Evolutionary conservation across 164 flowering plant species (phyloP), one percentile per base, ranked within the genome.

Genomic region (Hamamelis virginiana): DNA sequence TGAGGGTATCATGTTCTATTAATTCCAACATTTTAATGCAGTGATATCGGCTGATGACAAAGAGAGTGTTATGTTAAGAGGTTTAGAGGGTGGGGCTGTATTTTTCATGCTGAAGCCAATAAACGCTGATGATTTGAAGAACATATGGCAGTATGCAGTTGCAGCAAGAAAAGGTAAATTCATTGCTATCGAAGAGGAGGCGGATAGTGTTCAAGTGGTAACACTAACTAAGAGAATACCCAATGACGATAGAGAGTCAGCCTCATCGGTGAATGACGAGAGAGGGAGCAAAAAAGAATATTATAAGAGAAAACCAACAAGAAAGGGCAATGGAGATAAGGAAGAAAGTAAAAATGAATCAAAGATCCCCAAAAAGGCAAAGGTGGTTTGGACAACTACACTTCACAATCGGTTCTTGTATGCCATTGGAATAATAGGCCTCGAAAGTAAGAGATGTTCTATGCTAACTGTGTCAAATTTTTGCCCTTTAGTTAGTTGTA

Each of bases 1-100:
- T 8, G 25, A 28, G 9, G 14, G n/a, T n/a, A n/a, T n/a, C n/a
- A n/a, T 22, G 8, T 58, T 27, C 9, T 58, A 12, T 58, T 25
- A 21, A 22, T 12, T 13, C 44, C 6, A 51, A 15, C 27, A 13
- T 33, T 33, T 52, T 52, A 46, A 38, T 62, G 73, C 76, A 86
- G 90, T 86, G 69, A 83, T 86, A 83, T 86, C 90, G 1, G 82
- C 77, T 10, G 85, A 86, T 68, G 78, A 78, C 21, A 38, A 59
- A 18, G 75, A 80, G 50, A 63, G 57, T 58, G 56, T 62, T 13
- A 75, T 77, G 38, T 0, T 71, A 18, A 43, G 76, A 60, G 81
- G 83, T 19, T 13, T 84, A 22, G 69, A 79, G n/a, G 5, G 64
- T 28, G 90, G 88, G 16, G 88, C 84, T 21, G 71, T 62, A 13